Percentiles rank a stretch among this genome's conserved stretches.
Conservation (phyloP, 805 yeast genomes). For the Lipomyces oligophaga region DNA sequence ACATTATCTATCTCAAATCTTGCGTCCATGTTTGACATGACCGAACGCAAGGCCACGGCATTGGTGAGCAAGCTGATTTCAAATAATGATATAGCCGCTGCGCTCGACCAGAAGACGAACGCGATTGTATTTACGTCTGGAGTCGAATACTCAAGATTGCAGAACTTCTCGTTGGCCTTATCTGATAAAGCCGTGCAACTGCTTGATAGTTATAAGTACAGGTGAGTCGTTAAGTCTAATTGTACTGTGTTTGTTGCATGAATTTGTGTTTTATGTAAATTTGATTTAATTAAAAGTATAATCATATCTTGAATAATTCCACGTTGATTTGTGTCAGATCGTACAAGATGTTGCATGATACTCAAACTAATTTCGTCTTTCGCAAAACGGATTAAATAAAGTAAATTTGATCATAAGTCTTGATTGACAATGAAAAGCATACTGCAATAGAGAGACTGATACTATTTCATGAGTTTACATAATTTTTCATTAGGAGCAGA, state of each 20-base stretch:
- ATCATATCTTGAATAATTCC: too few relatives aligned
- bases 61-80: constrained; percentile 72
- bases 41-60: constrained; percentile 52
- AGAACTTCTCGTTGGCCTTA: constrained; percentile 79
- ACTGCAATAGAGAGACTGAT: too few relatives aligned
- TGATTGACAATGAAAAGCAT: too few relatives aligned
- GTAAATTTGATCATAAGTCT: too few relatives aligned
- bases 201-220: constrained; percentile 46
- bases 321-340: too few relatives aligned
- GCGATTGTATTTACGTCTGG: constrained; percentile 68
- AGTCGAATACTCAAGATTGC: constrained; percentile 77
- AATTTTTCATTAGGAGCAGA: too few relatives aligned
- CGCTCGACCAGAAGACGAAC: constrained; percentile 61
- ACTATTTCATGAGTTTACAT: too few relatives aligned
- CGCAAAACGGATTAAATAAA: too few relatives aligned
- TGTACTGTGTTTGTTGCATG: not conserved
- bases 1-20: constrained; percentile 68
- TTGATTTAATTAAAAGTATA: too few relatives aligned
- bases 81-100: constrained; percentile 71
- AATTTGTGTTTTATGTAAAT: not conserved
- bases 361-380: too few relatives aligned
- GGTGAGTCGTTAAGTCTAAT: constrained; percentile 4
- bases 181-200: constrained; percentile 75
- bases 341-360: too few relatives aligned
- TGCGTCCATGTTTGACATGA: constrained; percentile 62